Evolutionary conservation across 2,329 filamentous ascomycete genomes (phyloP).

Genomic region (Cladophialophora carrionii): DNA sequence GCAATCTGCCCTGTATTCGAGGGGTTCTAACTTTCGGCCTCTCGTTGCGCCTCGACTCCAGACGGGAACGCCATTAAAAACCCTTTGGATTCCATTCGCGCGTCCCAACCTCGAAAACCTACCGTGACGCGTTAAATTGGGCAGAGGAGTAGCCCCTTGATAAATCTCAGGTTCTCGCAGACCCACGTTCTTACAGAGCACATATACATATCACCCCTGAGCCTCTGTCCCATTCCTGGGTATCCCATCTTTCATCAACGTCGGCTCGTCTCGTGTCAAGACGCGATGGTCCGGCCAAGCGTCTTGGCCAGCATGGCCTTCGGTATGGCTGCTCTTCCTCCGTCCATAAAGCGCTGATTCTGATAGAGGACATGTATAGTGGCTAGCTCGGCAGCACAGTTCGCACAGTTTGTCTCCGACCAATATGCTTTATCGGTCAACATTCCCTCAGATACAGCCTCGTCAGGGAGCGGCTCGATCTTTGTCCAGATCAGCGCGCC

Average conservation of each 20-base stretch:
- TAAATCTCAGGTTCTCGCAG: background rate
- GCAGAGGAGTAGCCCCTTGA: background rate
- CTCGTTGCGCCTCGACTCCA: slow-evolving; percentile 1
- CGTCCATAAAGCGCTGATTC: slow-evolving; percentile 35
- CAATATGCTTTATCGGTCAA: slow-evolving; percentile 50
- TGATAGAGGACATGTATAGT: slow-evolving; percentile 41
- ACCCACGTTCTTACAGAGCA: background rate
- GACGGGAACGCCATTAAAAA: background rate
- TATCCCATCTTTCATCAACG: background rate
- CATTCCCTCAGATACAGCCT: slow-evolving; percentile 57
- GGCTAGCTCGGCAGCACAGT: slow-evolving; percentile 33
- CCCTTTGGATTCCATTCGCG: slow-evolving; percentile 10
- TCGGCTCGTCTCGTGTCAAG: slow-evolving; percentile 2
- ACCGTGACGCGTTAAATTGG: slow-evolving; percentile 1
- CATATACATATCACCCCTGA: background rate
- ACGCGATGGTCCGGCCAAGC: slow-evolving; percentile 25
- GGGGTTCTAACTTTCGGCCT: background rate
- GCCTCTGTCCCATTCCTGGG: background rate
- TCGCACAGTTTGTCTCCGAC: slow-evolving; percentile 28
- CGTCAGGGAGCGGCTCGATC: slow-evolving; percentile 58
- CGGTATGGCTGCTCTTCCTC: slow-evolving; percentile 17
- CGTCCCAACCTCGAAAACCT: background rate
- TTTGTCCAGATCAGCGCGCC: slow-evolving; percentile 63
- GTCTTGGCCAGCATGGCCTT: slow-evolving; percentile 28
- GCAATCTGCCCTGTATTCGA: slow-evolving; percentile 27